A percentile compares a stretch with the other conserved stretches of the same genome.
phyloP scores from a whole-genome alignment of 2,329 filamentous ascomycete genomes.

The Fusarium sambucinum region DNA sequence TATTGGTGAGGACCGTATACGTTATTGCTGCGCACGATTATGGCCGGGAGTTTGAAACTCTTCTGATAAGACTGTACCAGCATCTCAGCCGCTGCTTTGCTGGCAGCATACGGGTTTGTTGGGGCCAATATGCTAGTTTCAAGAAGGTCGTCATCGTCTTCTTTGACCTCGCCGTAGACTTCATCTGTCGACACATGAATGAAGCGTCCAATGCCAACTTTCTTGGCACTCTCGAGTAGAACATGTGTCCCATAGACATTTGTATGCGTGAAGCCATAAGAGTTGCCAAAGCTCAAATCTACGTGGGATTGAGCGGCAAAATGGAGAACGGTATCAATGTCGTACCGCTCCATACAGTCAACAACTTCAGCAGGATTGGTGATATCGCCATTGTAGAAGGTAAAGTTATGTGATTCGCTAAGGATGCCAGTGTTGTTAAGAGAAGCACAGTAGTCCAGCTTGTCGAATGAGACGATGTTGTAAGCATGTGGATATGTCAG shows the following conservation, averaged over 20 bases:
- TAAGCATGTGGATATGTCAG: slow-evolving; percentile 80
- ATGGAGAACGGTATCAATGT: slow-evolving; percentile 84
- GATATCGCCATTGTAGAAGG: slow-evolving; percentile 83
- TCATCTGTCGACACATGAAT: slow-evolving; percentile 88
- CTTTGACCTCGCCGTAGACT: slow-evolving; percentile 83
- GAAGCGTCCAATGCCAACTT: slow-evolving; percentile 77
- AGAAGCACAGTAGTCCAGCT: slow-evolving; percentile 84
- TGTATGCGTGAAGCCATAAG: slow-evolving; percentile 82
- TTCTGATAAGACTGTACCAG: slow-evolving; percentile 88
- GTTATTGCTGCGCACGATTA: slow-evolving; percentile 86
- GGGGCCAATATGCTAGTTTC: slow-evolving; percentile 81
- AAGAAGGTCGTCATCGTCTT: slow-evolving; percentile 76
- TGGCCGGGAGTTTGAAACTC: slow-evolving; percentile 82
- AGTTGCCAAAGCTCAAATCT: slow-evolving; percentile 85
- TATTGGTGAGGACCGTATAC: slow-evolving; percentile 88
- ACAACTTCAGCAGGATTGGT: slow-evolving; percentile 77
- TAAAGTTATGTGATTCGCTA: slow-evolving; percentile 77
- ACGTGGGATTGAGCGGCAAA: slow-evolving; percentile 90
- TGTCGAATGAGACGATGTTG: slow-evolving; percentile 86
- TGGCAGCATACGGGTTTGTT: slow-evolving; percentile 85
- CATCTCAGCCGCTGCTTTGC: slow-evolving; percentile 87
- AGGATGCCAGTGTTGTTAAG: slow-evolving; percentile 82
- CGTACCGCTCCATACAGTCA: slow-evolving; percentile 75
- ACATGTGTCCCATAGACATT: slow-evolving; percentile 90
- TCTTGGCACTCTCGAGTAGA: slow-evolving; percentile 80